phyloP scores from a whole-genome alignment of 257 asterid species.

The Euphrasia confusa region DNA sequence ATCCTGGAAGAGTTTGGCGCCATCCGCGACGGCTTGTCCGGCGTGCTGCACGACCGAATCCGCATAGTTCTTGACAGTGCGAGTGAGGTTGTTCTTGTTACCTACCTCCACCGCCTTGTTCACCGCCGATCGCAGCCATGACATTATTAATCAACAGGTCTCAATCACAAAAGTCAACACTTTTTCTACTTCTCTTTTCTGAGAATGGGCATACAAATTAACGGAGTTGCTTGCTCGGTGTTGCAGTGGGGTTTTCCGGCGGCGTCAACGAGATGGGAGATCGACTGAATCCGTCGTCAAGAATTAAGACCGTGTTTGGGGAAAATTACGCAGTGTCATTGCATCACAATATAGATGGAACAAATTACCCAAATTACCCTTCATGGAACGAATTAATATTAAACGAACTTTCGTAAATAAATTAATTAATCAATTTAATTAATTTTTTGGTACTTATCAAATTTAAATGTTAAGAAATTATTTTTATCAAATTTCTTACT shows the following conservation, averaged over 20 bases:
- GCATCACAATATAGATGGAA: too few relatives aligned
- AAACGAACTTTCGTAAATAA: too few relatives aligned
- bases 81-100: conserved; percentile 81
- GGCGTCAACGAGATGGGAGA: conserved; percentile 8
- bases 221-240: too few relatives aligned
- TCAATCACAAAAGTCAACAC: conserved; percentile 3
- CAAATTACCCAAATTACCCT: too few relatives aligned
- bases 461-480: too few relatives aligned
- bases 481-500: too few relatives aligned
- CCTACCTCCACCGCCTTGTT: conserved; percentile 98
- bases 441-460: too few relatives aligned
- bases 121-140: conserved; percentile 95
- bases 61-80: conserved; percentile 81
- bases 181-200: background rate
- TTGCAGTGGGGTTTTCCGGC: background rate
- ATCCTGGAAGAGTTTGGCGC: conserved; percentile 86
- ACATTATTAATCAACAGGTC: conserved; percentile 39
- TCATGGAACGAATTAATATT: too few relatives aligned
- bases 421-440: too few relatives aligned
- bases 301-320: conserved; percentile 22
- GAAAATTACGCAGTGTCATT: background rate
- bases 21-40: conserved; percentile 94
- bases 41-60: conserved; percentile 95
- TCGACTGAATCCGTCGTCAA: conserved; percentile 11
- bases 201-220: background rate